Evolutionary conservation across 345 rosid genomes (phyloP).

Genomic region (Gossypium ekmanianum): DNA sequence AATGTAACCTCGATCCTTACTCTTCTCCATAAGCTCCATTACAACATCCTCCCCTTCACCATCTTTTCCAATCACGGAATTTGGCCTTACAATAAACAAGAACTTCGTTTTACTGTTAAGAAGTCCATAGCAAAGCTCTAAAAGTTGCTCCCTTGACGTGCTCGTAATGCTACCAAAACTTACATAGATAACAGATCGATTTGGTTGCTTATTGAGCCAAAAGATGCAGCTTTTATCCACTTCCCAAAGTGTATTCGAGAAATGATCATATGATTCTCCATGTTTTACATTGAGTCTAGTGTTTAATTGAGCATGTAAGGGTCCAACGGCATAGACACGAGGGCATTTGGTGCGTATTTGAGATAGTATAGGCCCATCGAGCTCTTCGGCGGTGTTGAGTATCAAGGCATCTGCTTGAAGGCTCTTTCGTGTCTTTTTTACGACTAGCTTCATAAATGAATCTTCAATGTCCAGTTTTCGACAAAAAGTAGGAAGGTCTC

Average conservation of each 20-base stretch:
- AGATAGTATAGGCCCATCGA: conserved; percentile 47
- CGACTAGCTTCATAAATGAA: not conserved
- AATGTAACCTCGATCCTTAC: conserved; percentile 31
- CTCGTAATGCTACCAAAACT: conserved; percentile 47
- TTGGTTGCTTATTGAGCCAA: conserved; percentile 45
- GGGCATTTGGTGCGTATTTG: conserved; percentile 37
- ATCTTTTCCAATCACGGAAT: no score
- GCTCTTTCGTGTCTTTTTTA: not conserved
- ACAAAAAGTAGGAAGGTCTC: conserved; percentile 55
- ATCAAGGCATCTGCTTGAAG: conserved; percentile 31
- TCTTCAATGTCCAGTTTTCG: conserved; percentile 23
- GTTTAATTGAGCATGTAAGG: conserved; percentile 39
- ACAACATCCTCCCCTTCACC: no score
- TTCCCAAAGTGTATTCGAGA: conserved; percentile 32
- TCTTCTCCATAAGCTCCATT: no score
- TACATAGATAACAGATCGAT: conserved; percentile 40
- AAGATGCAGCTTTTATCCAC: conserved; percentile 37
- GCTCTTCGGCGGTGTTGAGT: conserved; percentile 63
- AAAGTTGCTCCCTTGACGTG: conserved; percentile 25
- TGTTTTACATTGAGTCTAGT: conserved; percentile 11
- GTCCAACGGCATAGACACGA: conserved; percentile 51
- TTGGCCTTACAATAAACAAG: no score
- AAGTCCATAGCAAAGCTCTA: conserved; percentile 48
- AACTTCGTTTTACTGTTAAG: conserved; percentile 33
- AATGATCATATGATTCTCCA: not conserved